Conservation (phyloP, 2,329 filamentous ascomycete species). For the Aureobasidium sp. region DNA sequence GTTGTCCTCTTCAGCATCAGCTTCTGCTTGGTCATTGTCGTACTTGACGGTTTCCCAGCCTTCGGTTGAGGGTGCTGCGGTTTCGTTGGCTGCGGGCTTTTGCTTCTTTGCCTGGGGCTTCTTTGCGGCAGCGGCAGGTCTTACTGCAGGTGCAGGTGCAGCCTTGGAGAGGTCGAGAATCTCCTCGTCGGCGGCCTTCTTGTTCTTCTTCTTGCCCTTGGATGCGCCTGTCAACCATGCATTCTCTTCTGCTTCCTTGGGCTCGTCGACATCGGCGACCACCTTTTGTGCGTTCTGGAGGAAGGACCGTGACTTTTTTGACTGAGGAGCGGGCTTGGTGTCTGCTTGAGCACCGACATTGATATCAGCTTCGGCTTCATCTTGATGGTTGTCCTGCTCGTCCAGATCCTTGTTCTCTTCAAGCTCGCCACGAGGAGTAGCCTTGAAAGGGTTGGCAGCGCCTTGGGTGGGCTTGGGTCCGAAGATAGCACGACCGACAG, state of each 20-base stretch:
- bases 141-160: background rate
- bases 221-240: conserved; percentile 21
- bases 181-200: conserved; percentile 11
- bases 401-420: conserved; percentile 50
- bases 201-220: conserved; percentile 13
- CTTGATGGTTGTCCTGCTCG: conserved; percentile 24
- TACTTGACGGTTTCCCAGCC: conserved; percentile 37
- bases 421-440: conserved; percentile 42
- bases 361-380: conserved; percentile 26
- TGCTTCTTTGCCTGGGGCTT: conserved; percentile 8
- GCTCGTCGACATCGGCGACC: background rate
- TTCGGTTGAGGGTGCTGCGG: conserved; percentile 28
- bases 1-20: conserved; percentile 16
- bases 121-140: background rate
- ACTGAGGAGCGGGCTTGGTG: conserved; percentile 15
- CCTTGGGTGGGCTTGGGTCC: conserved; percentile 40
- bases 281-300: conserved; percentile 14
- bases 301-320: conserved; percentile 15
- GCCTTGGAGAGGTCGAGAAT: conserved; percentile 16
- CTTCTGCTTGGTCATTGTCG: conserved; percentile 19
- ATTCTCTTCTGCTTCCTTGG: conserved; percentile 3
- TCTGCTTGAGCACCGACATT: conserved; percentile 23
- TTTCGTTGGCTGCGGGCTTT: conserved; percentile 13
- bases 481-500: conserved; percentile 63
- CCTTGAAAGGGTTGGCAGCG: conserved; percentile 22